Conservation (phyloP, 805 yeast species). For the Yarrowia divulgata region DNA sequence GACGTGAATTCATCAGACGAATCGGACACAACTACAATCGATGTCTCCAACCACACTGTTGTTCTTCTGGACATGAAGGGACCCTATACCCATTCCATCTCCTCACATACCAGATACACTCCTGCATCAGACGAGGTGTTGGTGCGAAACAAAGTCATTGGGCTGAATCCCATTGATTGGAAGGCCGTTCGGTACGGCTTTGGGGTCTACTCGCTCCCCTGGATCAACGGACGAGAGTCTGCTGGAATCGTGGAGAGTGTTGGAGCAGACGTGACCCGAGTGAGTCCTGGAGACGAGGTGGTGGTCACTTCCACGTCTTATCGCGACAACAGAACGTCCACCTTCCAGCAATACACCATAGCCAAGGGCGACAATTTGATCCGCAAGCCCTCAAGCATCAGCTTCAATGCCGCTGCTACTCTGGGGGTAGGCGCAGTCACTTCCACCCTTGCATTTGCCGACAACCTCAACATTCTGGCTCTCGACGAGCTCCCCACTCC, state of each 20-base stretch:
- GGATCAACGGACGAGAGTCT: constrained; percentile 40
- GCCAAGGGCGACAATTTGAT: constrained; percentile 28
- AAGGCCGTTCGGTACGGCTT: constrained; percentile 36
- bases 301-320: constrained; percentile 16
- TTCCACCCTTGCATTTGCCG: constrained; percentile 17
- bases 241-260: constrained; percentile 33
- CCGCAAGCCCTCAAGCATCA: not conserved
- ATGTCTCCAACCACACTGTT: constrained; percentile 14
- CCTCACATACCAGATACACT: constrained; percentile 3
- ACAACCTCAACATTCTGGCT: constrained; percentile 12
- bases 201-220: constrained; percentile 37
- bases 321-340: constrained; percentile 30
- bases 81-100: constrained; percentile 9
- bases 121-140: constrained; percentile 35
- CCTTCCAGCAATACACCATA: constrained; percentile 18
- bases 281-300: constrained; percentile 26
- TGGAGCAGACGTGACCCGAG: constrained; percentile 18
- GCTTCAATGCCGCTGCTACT: constrained; percentile 10
- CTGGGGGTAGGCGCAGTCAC: constrained; percentile 35
- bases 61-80: constrained; percentile 20
- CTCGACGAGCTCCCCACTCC: constrained; percentile 4
- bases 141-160: constrained; percentile 34
- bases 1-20: not conserved
- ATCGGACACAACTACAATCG: not conserved
- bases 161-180: constrained; percentile 39